Conservation (phyloP, 768 basidiomycete genomes). For the Crucibulum laeve region DNA sequence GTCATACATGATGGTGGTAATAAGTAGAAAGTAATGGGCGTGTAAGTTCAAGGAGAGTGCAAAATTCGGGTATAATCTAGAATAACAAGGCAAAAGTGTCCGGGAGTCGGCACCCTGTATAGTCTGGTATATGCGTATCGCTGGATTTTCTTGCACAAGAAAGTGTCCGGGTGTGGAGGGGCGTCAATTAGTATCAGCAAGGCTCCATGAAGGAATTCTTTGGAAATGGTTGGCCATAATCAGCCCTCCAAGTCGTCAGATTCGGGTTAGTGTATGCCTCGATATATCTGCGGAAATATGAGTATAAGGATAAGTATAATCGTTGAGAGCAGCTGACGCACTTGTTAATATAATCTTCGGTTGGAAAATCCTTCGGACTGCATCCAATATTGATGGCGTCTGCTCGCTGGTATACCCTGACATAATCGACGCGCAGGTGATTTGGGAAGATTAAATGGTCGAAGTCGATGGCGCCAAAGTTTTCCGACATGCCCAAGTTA, state of each 20-base stretch:
- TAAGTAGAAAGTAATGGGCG: neutral
- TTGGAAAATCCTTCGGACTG: slow-evolving; percentile 58
- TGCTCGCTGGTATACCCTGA: slow-evolving; percentile 65
- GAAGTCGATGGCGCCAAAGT: slow-evolving; percentile 72
- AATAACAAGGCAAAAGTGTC: neutral
- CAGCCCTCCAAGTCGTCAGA: slow-evolving; percentile 36
- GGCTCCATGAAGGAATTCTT: slow-evolving; percentile 43
- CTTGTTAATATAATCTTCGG: slow-evolving; percentile 59
- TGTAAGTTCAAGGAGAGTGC: neutral
- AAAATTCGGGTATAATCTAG: no score
- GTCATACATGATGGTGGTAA: neutral
- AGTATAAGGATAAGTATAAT: neutral
- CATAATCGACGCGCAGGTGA: slow-evolving; percentile 35
- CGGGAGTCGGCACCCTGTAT: neutral
- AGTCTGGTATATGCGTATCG: neutral
- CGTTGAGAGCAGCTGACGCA: slow-evolving; percentile 19
- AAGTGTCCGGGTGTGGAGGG: neutral
- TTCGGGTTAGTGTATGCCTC: slow-evolving; percentile 70
- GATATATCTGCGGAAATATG: slow-evolving; percentile 27
- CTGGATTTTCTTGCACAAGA: neutral
- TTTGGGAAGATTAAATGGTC: slow-evolving; percentile 60
- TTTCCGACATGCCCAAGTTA: slow-evolving; percentile 77
- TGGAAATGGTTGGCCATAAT: slow-evolving; percentile 48
- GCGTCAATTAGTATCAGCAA: slow-evolving; percentile 11
- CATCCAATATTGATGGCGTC: slow-evolving; percentile 62